Base-by-base conservation (phyloP, 192 early-diverging fungal species). In the Rhizophagus sp. region DNA sequence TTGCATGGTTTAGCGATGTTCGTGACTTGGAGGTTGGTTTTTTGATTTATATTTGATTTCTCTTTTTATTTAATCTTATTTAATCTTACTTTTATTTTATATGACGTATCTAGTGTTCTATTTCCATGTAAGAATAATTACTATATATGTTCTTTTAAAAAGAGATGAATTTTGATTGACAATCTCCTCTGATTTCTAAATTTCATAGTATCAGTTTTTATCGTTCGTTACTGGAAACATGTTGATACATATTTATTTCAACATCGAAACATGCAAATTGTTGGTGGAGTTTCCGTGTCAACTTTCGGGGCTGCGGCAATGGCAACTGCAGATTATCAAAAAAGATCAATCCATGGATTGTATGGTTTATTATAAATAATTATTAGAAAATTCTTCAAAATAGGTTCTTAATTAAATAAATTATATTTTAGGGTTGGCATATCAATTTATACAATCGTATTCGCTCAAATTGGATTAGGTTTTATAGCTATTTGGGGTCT, bases 261-360 rank as follows among this genome's bases (percentile, higher is more conserved):
- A 1, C 80, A 81, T 61, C 25, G 79, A 33, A 65, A 78, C 79
- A 25, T 81, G 36, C 80, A 81, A 33, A 41, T 81, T 25, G 12
- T 81, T 25, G 75, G 75, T 11, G 76, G 80, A 2, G 33, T 81
- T 13, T 73, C 33, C 24, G 62, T 81, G 22, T 52, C 50, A 12
- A 67, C 77, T 22, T 50, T 81, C 34, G 80, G 75, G 11, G 61
- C 80, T 7, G 79, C 79, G 2, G 80, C 80, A 13, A 81, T 81
- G 19, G 78, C 78, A 10, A 34, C 69, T 8, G n/a, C 69, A 33
- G n/a, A 57, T 24, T 22, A 34, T 41, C 24, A 39, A 13, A 47
- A 52, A 15, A 61, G 27, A 34, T 27, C 25, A 5, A 34, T 39
- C n/a, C 78, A 73, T 73, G 30, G 30, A 17, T 4, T 73, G 72